Conservation (phyloP, 768 basidiomycete genomes). For the Chalciporus chontae region DNA sequence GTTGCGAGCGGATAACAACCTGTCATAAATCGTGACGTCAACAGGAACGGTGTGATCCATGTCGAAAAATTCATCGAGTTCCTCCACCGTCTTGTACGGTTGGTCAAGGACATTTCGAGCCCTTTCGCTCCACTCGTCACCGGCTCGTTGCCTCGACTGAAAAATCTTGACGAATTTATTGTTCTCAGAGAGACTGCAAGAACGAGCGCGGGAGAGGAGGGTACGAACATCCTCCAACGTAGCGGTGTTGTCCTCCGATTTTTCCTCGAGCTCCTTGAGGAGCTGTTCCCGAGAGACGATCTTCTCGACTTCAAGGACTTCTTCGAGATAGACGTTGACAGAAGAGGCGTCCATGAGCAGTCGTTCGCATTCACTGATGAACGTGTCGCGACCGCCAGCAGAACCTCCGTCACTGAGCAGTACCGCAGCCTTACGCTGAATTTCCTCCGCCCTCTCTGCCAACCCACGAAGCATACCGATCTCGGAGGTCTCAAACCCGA, state of each 20-base stretch:
- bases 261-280: constrained; percentile 69
- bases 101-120: constrained; percentile 65
- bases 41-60: constrained; percentile 67
- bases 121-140: constrained; percentile 73
- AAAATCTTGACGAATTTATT: constrained; percentile 65
- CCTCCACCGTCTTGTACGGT: constrained; percentile 69
- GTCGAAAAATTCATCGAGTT: constrained; percentile 69
- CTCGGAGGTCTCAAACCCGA: constrained; percentile 86
- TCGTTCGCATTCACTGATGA: constrained; percentile 66
- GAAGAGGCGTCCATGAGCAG: constrained; percentile 68
- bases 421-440: constrained; percentile 49
- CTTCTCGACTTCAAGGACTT: constrained; percentile 72
- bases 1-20: constrained; percentile 57
- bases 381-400: constrained; percentile 50
- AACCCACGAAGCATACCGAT: constrained; percentile 53
- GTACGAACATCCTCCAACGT: constrained; percentile 77
- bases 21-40: constrained; percentile 60
- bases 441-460: constrained; percentile 62
- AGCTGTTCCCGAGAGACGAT: constrained; percentile 80
- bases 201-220: constrained; percentile 64
- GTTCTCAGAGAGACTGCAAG: constrained; percentile 60
- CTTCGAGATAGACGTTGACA: constrained; percentile 80
- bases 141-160: constrained; percentile 59
- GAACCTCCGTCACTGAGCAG: constrained; percentile 45
- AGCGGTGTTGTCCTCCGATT: constrained; percentile 60